A percentile compares a stretch with the other conserved stretches of the same genome.
Conservation (phyloP, 306 rosid species). For the Prunus mume region DNA sequence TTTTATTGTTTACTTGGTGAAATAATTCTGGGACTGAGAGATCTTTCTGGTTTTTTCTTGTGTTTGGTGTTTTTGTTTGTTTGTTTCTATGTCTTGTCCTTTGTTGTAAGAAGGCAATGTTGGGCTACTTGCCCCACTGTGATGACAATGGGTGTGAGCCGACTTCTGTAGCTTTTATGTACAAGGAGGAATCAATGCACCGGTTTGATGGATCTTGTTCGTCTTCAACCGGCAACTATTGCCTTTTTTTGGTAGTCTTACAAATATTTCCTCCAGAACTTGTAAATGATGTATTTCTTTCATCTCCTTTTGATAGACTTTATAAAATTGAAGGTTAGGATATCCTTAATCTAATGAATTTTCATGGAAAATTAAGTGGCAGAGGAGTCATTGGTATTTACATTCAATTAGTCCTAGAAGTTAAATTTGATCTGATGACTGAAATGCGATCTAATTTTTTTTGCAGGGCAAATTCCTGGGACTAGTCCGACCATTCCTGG, state of each 20-base stretch:
- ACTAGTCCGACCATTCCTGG: slow-evolving; percentile 81
- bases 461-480: slow-evolving; percentile 89
- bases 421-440: slow-evolving; percentile 20
- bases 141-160: slow-evolving; percentile 99
- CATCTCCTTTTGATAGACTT: slow-evolving; percentile 36
- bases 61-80: slow-evolving; percentile 92
- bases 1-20: slow-evolving; percentile 61
- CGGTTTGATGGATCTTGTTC: slow-evolving; percentile 99
- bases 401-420: slow-evolving; percentile 13
- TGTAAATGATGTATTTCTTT: slow-evolving; percentile 42
- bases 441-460: slow-evolving; percentile 24
- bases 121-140: slow-evolving; percentile 99
- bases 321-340: slow-evolving; percentile 31
- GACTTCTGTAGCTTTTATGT: slow-evolving; percentile 99
- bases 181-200: slow-evolving; percentile 97
- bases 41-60: slow-evolving; percentile 90
- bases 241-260: slow-evolving; percentile 92
- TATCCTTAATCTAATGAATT: slow-evolving; percentile 22
- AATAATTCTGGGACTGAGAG: slow-evolving; percentile 93
- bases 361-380: slow-evolving; percentile 29
- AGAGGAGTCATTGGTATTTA: slow-evolving; percentile 33
- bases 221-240: slow-evolving; percentile 85
- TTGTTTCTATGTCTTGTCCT: slow-evolving; percentile 95
- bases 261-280: slow-evolving; percentile 64
- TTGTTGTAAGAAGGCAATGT: slow-evolving; percentile 98